Conservation (phyloP, 2,329 filamentous ascomycete genomes). For the Fusarium sp. region DNA sequence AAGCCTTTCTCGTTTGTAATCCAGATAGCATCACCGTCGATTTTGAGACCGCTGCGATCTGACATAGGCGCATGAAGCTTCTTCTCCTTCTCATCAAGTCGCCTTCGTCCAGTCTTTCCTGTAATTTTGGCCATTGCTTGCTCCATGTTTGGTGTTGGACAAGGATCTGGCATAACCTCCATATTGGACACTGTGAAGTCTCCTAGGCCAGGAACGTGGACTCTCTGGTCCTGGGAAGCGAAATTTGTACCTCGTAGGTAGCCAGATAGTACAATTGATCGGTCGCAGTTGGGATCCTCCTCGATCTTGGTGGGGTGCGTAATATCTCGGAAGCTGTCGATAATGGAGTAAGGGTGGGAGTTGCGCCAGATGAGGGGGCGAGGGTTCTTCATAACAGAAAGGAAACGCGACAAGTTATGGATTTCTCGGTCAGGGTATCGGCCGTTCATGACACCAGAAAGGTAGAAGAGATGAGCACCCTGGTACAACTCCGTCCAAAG, state of each 20-base stretch:
- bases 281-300: constrained; percentile 87
- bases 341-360: constrained; percentile 91
- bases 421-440: constrained; percentile 96
- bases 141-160: constrained; percentile 91
- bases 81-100: constrained; percentile 96
- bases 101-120: constrained; percentile 82
- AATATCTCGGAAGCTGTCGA: constrained; percentile 94
- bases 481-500: constrained; percentile 98
- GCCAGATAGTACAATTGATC: constrained; percentile 90
- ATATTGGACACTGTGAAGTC: constrained; percentile 87
- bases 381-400: constrained; percentile 99
- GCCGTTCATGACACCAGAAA: constrained; percentile 96
- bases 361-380: constrained; percentile 97
- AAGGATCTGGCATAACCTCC: constrained; percentile 91
- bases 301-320: constrained; percentile 94
- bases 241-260: constrained; percentile 97
- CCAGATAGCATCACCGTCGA: constrained; percentile 97
- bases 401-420: constrained; percentile 92
- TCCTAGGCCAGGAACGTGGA: constrained; percentile 93
- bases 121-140: constrained; percentile 85
- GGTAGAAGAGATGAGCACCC: constrained; percentile 95
- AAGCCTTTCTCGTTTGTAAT: constrained; percentile 78
- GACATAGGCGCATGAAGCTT: constrained; percentile 97
- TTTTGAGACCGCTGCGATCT: constrained; percentile 93
- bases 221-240: constrained; percentile 81